These are phyloP conservation scores for Paracoccidioides lutzii DNA, from an alignment of 2,329 filamentous ascomycete species.

Conservation along the genomic window DNA sequence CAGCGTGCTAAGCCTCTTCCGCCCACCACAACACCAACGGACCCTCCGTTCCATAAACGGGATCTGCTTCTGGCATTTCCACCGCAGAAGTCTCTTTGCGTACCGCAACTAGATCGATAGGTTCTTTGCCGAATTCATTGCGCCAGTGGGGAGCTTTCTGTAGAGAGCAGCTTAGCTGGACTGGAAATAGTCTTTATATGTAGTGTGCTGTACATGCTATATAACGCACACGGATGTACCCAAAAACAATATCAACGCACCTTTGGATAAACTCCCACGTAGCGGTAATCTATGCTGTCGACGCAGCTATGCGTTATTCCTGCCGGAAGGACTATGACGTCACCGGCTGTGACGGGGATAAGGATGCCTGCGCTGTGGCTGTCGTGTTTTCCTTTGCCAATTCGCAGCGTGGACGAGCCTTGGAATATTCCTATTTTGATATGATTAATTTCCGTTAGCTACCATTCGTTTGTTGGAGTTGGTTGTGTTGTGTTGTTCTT, in stretches of 20 bases:
- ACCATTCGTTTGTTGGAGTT: background rate
- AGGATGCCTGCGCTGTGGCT: slow-evolving; percentile 11
- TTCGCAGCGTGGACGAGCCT: slow-evolving; percentile 17
- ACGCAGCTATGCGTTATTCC: slow-evolving; percentile 23
- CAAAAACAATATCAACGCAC: slow-evolving; percentile 9
- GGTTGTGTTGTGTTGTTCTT: background rate
- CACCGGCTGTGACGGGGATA: slow-evolving; percentile 16
- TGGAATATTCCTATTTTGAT: slow-evolving; percentile 13
- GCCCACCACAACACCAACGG: slow-evolving; percentile 13
- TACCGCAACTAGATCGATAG: slow-evolving; percentile 8
- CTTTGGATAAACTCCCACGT: slow-evolving; percentile 26
- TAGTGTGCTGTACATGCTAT: background rate
- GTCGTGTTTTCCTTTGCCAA: slow-evolving; percentile 20
- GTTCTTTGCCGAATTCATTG: slow-evolving; percentile 14
- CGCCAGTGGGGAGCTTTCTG: slow-evolving; percentile 14
- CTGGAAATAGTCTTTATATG: background rate
- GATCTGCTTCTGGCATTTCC: slow-evolving; percentile 13
- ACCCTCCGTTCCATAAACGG: slow-evolving; percentile 13
- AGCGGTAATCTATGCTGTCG: slow-evolving; percentile 22
- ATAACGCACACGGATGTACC: background rate
- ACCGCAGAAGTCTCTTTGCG: slow-evolving; percentile 10
- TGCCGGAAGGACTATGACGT: slow-evolving; percentile 26
- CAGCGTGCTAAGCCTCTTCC: background rate
- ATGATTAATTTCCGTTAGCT: background rate
- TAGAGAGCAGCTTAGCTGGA: background rate